A percentile compares a stretch with the other conserved stretches of the same genome.
phyloP scores from a whole-genome alignment of 306 rosid genomes.

The Quercus robur region DNA sequence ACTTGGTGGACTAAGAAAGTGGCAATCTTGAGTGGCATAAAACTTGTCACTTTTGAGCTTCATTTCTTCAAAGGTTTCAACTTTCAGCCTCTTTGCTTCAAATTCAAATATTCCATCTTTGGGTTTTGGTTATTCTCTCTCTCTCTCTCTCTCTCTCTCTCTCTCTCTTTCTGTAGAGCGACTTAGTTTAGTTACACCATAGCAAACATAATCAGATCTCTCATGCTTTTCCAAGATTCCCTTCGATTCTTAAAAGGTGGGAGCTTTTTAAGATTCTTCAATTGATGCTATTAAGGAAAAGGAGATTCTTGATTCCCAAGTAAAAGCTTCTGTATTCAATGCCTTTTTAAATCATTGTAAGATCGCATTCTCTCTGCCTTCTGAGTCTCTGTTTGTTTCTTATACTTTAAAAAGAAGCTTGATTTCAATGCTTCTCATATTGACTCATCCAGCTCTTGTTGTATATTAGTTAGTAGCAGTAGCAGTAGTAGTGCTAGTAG shows the following conservation, averaged over 20 bases:
- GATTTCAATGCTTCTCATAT: conserved; percentile 5
- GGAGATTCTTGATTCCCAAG: conserved; percentile 60
- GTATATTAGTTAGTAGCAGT: background rate
- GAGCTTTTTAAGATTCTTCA: conserved; percentile 57
- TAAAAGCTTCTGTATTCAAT: conserved; percentile 51
- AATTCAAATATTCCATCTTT: background rate
- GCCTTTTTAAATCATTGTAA: conserved; percentile 39
- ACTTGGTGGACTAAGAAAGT: background rate
- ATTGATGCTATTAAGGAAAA: conserved; percentile 44
- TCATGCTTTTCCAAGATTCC: conserved; percentile 49
- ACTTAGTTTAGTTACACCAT: background rate
- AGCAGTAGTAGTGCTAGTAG: background rate
- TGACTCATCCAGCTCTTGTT: conserved; percentile 12
- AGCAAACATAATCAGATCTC: conserved; percentile 14
- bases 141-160: background rate
- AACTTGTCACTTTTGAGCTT: background rate
- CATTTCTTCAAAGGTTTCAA: background rate
- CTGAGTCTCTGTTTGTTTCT: background rate
- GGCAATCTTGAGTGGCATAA: background rate
- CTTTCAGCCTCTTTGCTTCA: background rate
- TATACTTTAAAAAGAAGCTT: background rate
- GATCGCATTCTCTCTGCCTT: conserved; percentile 23
- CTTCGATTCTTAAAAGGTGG: conserved; percentile 69
- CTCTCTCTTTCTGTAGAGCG: background rate
- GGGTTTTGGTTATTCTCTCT: background rate